Conservation (phyloP, 225 moss, liverwort and hornwort species). For the Polytrichum formosum region DNA sequence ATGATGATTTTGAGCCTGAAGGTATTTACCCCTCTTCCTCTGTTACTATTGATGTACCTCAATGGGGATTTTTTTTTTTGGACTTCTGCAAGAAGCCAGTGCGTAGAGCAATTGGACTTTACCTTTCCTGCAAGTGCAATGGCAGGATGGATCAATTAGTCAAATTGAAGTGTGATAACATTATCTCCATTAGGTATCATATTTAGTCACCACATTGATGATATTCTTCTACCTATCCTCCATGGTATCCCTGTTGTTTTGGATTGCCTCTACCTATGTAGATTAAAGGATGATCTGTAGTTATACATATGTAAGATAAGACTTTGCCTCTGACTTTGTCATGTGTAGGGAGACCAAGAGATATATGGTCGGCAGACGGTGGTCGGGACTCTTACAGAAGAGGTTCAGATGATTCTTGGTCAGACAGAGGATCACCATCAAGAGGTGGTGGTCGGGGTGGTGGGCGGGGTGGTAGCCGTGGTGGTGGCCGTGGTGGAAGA, state of each 20-base stretch:
- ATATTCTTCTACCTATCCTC: too few relatives aligned
- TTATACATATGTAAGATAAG: too few relatives aligned
- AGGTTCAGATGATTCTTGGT: constrained; percentile 26
- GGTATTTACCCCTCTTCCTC: constrained; percentile 13
- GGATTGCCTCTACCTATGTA: too few relatives aligned
- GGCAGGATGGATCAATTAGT: too few relatives aligned
- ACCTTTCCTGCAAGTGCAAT: too few relatives aligned
- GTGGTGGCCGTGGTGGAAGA: constrained; percentile 7
- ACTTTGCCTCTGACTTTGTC: background rate
- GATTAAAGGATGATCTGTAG: too few relatives aligned
- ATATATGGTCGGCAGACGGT: constrained; percentile 30
- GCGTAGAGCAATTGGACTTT: background rate
- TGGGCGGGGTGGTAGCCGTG: constrained; percentile 25
- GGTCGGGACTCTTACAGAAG: constrained; percentile 28
- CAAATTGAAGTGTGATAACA: too few relatives aligned
- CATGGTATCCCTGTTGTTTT: too few relatives aligned
- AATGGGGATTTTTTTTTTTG: background rate
- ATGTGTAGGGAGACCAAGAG: constrained; percentile 41
- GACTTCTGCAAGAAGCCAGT: background rate
- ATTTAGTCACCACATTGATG: too few relatives aligned
- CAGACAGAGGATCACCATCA: constrained; percentile 38
- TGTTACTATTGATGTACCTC: background rate
- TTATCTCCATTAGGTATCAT: too few relatives aligned
- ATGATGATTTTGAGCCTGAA: constrained; percentile 32
- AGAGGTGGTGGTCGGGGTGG: constrained; percentile 44